These are phyloP conservation scores for Metschnikowia cerradonensis DNA, from an alignment of 805 yeast species.

Conservation along the genomic window DNA sequence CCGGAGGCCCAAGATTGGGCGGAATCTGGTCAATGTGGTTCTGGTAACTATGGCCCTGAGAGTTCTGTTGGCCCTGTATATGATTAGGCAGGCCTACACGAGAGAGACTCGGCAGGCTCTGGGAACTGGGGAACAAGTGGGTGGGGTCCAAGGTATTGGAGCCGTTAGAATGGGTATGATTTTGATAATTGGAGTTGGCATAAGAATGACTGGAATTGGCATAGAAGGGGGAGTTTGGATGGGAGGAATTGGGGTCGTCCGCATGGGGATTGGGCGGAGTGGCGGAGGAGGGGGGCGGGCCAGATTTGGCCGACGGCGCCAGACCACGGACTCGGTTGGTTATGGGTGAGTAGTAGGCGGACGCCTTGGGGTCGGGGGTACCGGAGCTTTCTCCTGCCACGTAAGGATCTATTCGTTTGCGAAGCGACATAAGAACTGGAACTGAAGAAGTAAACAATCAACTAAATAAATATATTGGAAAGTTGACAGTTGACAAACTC, in stretches of 20 bases:
- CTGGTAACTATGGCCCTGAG: too few relatives aligned
- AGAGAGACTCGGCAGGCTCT: not conserved
- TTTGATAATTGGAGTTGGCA: constrained; percentile 10
- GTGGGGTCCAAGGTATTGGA: constrained; percentile 13
- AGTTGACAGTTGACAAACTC: not conserved
- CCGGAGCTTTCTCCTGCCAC: constrained; percentile 10
- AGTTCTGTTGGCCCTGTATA: too few relatives aligned
- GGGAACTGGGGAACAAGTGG: constrained; percentile 4
- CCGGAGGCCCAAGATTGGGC: too few relatives aligned
- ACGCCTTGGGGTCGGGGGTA: not conserved
- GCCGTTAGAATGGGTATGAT: not conserved
- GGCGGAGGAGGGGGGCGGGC: constrained; percentile 20
- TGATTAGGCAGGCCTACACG: not conserved
- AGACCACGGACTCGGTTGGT: constrained; percentile 1
- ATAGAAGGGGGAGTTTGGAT: too few relatives aligned
- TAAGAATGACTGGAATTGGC: too few relatives aligned
- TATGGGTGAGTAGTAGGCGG: constrained; percentile 17
- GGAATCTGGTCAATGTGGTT: too few relatives aligned
- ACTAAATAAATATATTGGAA: too few relatives aligned
- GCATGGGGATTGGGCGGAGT: constrained; percentile 15
- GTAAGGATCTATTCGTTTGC: constrained; percentile 22
- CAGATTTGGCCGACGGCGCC: constrained; percentile 21
- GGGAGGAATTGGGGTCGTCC: too few relatives aligned
- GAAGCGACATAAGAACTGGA: constrained; percentile 12
- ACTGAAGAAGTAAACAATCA: not conserved